Conservation (phyloP, 2,329 filamentous ascomycete species). For the Alternaria gansuensis region DNA sequence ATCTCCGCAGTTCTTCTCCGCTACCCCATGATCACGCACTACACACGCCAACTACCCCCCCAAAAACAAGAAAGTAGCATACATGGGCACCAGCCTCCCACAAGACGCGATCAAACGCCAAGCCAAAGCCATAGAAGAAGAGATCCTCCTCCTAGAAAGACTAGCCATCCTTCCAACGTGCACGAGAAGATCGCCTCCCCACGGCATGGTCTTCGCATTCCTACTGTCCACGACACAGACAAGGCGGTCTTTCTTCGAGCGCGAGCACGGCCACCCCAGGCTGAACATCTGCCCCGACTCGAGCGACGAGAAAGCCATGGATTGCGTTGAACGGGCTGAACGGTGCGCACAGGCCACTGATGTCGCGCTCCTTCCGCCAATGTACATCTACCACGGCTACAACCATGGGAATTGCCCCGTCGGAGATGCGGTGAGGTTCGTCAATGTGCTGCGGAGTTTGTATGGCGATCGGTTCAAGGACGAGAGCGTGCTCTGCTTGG, state of each 20-base stretch:
- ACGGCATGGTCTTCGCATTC: background rate
- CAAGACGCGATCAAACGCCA: too few relatives aligned
- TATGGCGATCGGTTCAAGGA: background rate
- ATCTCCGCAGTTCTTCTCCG: background rate
- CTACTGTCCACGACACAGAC: background rate
- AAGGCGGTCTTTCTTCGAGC: background rate
- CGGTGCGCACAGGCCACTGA: background rate
- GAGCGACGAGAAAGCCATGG: background rate
- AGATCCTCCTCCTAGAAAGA: background rate
- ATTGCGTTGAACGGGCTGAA: conserved; percentile 1
- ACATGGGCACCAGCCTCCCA: background rate
- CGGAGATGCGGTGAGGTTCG: background rate
- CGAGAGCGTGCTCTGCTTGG: background rate
- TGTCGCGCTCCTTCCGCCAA: background rate
- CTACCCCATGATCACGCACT: conserved; percentile 10
- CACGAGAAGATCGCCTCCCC: background rate
- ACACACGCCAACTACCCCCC: background rate
- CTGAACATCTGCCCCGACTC: too few relatives aligned
- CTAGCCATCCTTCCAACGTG: background rate
- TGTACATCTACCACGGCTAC: conserved; percentile 8
- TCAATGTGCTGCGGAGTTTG: background rate
- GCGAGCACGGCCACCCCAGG: background rate
- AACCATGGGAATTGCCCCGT: conserved; percentile 4
- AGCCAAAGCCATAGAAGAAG: background rate
- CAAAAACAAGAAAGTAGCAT: background rate